Evolutionary conservation across 306 rosid genomes (phyloP).

Genomic region (Malus fusca): DNA sequence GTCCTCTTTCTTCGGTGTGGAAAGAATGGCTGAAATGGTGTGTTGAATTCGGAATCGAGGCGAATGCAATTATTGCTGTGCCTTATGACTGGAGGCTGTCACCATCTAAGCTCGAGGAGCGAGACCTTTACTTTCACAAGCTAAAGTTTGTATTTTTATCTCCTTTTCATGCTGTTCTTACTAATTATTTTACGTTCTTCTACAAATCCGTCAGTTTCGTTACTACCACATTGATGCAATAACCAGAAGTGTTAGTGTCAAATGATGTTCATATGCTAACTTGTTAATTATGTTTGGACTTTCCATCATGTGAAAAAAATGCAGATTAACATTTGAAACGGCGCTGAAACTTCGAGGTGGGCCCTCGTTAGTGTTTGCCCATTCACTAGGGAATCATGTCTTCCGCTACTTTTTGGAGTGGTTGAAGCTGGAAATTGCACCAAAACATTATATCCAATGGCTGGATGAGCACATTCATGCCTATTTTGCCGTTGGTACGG

Average conservation of each 20-base stretch:
- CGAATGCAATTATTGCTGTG: constrained; percentile 93
- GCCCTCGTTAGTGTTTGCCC: constrained; percentile 91
- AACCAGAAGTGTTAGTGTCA: not conserved
- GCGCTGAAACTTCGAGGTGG: constrained; percentile 93
- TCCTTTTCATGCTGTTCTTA: not conserved
- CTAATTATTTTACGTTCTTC: not conserved
- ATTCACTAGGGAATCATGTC: constrained; percentile 85
- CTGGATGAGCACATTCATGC: constrained; percentile 93
- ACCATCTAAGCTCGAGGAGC: constrained; percentile 86
- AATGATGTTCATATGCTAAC: constrained; percentile 4
- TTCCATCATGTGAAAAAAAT: not conserved
- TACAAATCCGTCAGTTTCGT: not conserved
- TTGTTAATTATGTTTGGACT: constrained; percentile 13
- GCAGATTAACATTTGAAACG: constrained; percentile 90
- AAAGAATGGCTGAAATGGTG: constrained; percentile 99
- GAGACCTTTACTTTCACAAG: constrained; percentile 96
- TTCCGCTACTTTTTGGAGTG: constrained; percentile 98
- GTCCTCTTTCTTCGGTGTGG: constrained; percentile 97
- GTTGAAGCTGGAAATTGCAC: constrained; percentile 94
- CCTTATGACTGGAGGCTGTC: constrained; percentile 98
- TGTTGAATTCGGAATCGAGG: constrained; percentile 89
- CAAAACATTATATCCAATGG: constrained; percentile 79
- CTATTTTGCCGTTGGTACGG: constrained; percentile 91
- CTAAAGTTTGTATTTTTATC: constrained; percentile 53
- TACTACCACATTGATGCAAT: not conserved